Evolutionary conservation across 2,329 filamentous ascomycete genomes (phyloP).

Genomic region (Cladosporium sp.): DNA sequence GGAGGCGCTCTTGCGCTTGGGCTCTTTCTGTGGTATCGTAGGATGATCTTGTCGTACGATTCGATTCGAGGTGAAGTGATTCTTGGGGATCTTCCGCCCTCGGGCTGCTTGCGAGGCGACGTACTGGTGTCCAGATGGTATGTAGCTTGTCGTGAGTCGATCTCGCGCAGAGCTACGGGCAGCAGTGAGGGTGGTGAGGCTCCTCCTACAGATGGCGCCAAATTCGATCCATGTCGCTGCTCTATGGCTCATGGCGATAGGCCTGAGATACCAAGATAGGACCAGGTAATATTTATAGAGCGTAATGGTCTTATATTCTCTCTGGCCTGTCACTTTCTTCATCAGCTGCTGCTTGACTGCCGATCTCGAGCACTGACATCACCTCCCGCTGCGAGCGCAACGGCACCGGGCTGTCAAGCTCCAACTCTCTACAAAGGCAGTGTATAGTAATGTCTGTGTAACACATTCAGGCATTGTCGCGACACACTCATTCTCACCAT

Average conservation of each 20-base stretch:
- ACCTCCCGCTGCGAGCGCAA: not conserved
- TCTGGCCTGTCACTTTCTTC: no score
- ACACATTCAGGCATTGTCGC: not conserved
- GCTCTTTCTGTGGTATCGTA: conserved; percentile 20
- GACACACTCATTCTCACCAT: not conserved
- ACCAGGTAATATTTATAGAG: no score
- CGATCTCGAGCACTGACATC: conserved; percentile 8
- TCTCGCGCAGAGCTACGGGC: conserved; percentile 17
- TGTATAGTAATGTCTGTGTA: no score
- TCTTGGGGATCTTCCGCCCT: conserved; percentile 20
- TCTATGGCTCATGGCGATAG: conserved; percentile 9
- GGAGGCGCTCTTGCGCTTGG: conserved; percentile 47
- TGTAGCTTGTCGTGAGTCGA: conserved; percentile 6
- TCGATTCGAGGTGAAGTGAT: conserved; percentile 24
- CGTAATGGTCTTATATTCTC: no score
- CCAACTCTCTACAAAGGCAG: not conserved
- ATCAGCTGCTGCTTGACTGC: not conserved
- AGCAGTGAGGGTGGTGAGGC: conserved; percentile 21
- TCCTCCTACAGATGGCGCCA: conserved; percentile 15
- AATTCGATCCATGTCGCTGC: conserved; percentile 30
- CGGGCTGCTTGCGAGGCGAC: conserved; percentile 20
- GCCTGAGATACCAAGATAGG: no score
- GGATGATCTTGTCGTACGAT: conserved; percentile 17
- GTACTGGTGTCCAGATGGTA: conserved; percentile 16
- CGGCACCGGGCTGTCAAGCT: not conserved